phyloP scores from a whole-genome alignment of 2,329 filamentous ascomycete genomes.

The Aspergillus alliaceus region DNA sequence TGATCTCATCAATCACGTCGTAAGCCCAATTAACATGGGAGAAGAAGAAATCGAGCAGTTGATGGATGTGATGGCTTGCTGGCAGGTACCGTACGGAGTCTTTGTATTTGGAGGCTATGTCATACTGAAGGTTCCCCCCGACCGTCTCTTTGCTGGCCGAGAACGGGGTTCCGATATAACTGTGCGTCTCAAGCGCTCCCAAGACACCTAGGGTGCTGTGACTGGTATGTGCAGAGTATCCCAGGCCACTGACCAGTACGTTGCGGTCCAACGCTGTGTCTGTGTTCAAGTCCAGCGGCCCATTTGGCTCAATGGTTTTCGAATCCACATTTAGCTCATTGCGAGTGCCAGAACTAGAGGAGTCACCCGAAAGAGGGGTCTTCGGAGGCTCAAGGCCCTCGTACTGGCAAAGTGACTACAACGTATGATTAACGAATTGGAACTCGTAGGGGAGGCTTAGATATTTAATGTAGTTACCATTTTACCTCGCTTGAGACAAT shows the following conservation, averaged over 20 bases:
- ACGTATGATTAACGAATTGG: neutral
- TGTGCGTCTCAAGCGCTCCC: constrained; percentile 6
- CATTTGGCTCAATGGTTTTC: neutral
- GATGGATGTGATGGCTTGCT: constrained; percentile 6
- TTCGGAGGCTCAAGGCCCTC: constrained; percentile 2
- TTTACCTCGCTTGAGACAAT: constrained; percentile 17
- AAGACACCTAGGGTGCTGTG: constrained; percentile 16
- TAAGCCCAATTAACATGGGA: constrained; percentile 17
- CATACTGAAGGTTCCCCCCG: neutral
- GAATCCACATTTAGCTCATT: neutral
- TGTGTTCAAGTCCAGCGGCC: constrained; percentile 1
- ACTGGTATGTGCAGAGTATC: constrained; percentile 13
- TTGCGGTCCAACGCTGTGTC: neutral
- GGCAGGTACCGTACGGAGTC: constrained; percentile 12
- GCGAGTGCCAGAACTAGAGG: neutral
- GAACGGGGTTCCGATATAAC: neutral
- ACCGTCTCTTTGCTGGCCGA: neutral
- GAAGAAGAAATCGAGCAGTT: constrained; percentile 14
- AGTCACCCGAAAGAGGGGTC: neutral
- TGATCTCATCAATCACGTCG: constrained; percentile 14
- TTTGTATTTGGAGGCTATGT: constrained; percentile 4
- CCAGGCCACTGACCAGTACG: constrained; percentile 6
- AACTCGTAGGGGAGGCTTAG: neutral
- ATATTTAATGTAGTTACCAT: neutral
- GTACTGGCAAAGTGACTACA: constrained; percentile 18